Evolutionary conservation across 345 rosid genomes (phyloP), one percentile per base, ranked within the genome.

Genomic region (Corchorus olitorius): DNA sequence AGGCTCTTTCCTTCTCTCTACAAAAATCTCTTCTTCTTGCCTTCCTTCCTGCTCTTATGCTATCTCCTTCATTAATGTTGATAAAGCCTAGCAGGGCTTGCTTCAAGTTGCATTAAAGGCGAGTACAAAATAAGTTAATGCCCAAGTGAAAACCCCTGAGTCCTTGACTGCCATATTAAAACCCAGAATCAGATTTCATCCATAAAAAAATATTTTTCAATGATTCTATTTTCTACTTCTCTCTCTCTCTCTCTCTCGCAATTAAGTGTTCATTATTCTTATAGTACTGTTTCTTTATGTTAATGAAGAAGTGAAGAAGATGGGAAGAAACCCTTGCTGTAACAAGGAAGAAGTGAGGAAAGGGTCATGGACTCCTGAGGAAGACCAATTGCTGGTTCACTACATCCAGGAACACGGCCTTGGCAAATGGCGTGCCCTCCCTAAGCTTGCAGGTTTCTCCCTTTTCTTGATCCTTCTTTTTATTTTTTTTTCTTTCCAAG

Each of bases 311-410:
- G 59, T 45, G 41, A 62, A 22, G 72, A 52, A 75, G 50, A 85
- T 83, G 88, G 84, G 81, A 56, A 82, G 80, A 61, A n/a, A 27
- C 33, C 84, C 82, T 58, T 78, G 75, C 58, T 85, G 83, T 62
- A 77, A 82, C 56, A 78, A 70, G 72, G 60, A 78, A 22, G 72
- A 27, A 50, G 74, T 79, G 58, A 85, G 75, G 80, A 85, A 37
- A 61, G 86, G 88, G 13, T 71, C 79, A 41, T 85, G 86, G 88
- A 78, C 79, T 50, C 71, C 73, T 12, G 88, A 85, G 48, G 88
- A 83, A 81, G 88, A 85, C 75, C 49, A 55, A 69, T 76, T 78
- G 48, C 65, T 85, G 70, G 65, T 83, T 61, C 79, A 79, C 1
- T 79, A 78, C 60, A 83, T 85, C 65, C 73, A 83, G 14, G 66